Conservation (phyloP, 768 basidiomycete species). For the Gymnopilus junonius region DNA sequence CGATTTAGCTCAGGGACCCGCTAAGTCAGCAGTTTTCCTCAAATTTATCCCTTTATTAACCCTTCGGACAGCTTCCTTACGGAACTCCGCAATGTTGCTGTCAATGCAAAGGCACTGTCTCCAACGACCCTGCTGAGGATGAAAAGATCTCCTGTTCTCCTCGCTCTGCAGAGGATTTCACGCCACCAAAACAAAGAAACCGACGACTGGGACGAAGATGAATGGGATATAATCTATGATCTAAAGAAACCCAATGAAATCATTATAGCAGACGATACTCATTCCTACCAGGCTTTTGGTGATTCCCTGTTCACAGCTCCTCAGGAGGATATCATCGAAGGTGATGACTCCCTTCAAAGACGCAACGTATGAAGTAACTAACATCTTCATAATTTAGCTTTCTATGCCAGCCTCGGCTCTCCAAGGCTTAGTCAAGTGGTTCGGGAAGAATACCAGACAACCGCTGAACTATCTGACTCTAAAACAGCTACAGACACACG, state of each 20-base stretch:
- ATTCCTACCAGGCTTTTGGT: slow-evolving; percentile 78
- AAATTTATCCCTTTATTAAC: neutral
- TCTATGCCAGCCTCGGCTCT: slow-evolving; percentile 81
- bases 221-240: slow-evolving; percentile 75
- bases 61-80: slow-evolving; percentile 62
- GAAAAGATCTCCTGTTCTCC: slow-evolving; percentile 71
- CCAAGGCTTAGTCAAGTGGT: slow-evolving; percentile 73
- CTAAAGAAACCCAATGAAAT: slow-evolving; percentile 71
- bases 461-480: slow-evolving; percentile 52
- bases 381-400: slow-evolving; percentile 42
- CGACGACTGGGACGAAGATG: slow-evolving; percentile 67
- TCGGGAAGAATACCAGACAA: slow-evolving; percentile 74
- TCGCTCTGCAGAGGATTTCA: slow-evolving; percentile 70
- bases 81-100: slow-evolving; percentile 86
- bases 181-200: slow-evolving; percentile 35
- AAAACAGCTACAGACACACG: slow-evolving; percentile 57
- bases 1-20: slow-evolving; percentile 66
- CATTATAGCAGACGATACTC: slow-evolving; percentile 86
- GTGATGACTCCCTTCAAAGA: slow-evolving; percentile 41
- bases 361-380: neutral
- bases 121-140: slow-evolving; percentile 60
- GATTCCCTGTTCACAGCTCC: slow-evolving; percentile 78
- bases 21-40: slow-evolving; percentile 51
- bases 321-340: slow-evolving; percentile 91
- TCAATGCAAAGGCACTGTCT: slow-evolving; percentile 66